A percentile compares a stretch with the other conserved stretches of the same genome.
These are phyloP conservation scores for Mycena capillaripes DNA, from an alignment of 768 basidiomycete genomes.

Conservation along the genomic window DNA sequence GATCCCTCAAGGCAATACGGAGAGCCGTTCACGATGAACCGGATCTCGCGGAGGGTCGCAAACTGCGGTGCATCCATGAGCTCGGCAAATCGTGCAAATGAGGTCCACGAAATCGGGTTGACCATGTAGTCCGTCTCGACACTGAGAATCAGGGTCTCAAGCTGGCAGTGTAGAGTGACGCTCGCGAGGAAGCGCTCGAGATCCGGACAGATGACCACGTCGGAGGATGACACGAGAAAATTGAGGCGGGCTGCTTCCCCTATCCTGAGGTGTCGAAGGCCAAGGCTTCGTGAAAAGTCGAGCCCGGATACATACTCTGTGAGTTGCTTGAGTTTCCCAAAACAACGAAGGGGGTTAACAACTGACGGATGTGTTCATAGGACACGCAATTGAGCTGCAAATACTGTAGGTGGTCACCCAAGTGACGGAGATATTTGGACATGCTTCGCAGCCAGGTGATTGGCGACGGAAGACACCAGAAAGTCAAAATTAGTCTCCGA, in stretches of 20 bases:
- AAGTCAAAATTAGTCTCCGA: not conserved
- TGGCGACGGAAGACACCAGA: not conserved
- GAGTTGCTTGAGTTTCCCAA: not conserved
- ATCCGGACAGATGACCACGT: not conserved
- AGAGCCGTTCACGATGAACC: constrained; percentile 6
- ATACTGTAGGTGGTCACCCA: not conserved
- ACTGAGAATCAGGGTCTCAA: not conserved
- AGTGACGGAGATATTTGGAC: not conserved
- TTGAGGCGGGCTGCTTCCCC: not conserved
- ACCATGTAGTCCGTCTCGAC: not conserved
- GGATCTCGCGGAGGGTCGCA: not conserved
- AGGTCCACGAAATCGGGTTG: not conserved
- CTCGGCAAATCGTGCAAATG: not conserved
- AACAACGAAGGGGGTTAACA: not conserved
- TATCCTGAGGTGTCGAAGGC: not conserved
- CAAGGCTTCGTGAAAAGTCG: not conserved
- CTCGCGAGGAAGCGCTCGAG: not conserved
- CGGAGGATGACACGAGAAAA: not conserved
- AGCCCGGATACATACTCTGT: not conserved
- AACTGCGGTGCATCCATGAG: not conserved
- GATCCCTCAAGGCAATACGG: not conserved
- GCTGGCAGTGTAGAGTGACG: not conserved
- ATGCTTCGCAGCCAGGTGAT: not conserved
- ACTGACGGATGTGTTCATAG: not conserved
- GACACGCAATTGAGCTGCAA: not conserved